Evolutionary conservation across 345 rosid genomes (phyloP).

Genomic region (Corymbia maculata): DNA sequence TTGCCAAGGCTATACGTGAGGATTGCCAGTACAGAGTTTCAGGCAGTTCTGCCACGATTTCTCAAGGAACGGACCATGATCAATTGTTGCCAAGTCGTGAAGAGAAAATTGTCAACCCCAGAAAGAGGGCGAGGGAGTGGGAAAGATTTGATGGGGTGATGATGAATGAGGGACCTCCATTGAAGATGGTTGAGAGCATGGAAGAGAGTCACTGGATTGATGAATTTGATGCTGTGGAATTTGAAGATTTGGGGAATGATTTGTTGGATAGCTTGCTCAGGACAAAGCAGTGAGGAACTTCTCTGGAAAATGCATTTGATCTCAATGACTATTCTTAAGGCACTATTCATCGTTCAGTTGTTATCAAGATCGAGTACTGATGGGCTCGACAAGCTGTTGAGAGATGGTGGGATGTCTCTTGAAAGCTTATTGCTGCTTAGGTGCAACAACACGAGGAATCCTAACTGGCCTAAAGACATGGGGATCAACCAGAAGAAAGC

Average conservation of each 20-base stretch:
- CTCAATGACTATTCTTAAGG: background rate
- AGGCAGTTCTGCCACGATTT: background rate
- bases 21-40: background rate
- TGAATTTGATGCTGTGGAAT: constrained; percentile 27
- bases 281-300: too few relatives aligned
- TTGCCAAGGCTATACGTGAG: constrained; percentile 26
- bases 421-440: background rate
- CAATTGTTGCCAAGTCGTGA: background rate
- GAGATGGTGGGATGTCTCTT: background rate
- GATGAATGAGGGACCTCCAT: constrained; percentile 7
- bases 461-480: accelerated
- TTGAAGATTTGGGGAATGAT: constrained; percentile 70
- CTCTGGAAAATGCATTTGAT: too few relatives aligned
- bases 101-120: background rate
- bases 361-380: background rate
- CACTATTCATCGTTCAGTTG: background rate
- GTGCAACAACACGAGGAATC: background rate
- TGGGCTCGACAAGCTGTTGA: background rate
- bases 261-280: constrained; percentile 44
- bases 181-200: constrained; percentile 14
- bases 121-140: background rate
- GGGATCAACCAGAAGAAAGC: accelerated
- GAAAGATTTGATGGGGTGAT: background rate
- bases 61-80: background rate
- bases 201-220: constrained; percentile 13